Conservation (phyloP, 1,284 basidiomycete species). For the Retiboletus flavoniger region DNA sequence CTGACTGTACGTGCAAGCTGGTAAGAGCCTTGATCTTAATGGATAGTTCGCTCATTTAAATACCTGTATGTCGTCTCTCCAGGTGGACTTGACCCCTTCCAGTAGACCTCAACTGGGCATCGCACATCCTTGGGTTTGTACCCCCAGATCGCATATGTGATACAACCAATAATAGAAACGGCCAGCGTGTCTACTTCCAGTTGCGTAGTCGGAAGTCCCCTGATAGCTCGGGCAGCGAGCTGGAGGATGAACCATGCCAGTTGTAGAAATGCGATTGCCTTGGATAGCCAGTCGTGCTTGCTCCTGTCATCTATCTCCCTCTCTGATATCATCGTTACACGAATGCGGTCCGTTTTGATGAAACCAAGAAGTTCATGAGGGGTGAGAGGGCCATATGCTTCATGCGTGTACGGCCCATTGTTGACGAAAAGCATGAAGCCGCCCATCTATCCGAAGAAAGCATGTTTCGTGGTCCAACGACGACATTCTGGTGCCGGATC, state of each 20-base stretch:
- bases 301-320: not conserved
- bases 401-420: not conserved
- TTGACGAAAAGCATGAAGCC: not conserved
- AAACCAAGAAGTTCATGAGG: not conserved
- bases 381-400: not conserved
- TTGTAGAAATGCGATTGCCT: not conserved
- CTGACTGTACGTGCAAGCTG: not conserved
- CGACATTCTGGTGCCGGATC: not conserved
- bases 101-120: not conserved
- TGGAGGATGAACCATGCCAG: not conserved
- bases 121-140: not conserved
- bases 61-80: not conserved
- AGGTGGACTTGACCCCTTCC: not conserved
- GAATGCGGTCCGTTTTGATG: not conserved
- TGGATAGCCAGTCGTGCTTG: not conserved
- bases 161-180: not conserved
- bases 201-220: not conserved
- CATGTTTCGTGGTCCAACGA: not conserved
- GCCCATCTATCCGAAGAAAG: not conserved
- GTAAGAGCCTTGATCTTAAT: not conserved
- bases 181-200: not conserved
- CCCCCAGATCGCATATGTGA: not conserved
- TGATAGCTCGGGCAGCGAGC: not conserved
- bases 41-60: not conserved
- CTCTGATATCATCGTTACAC: not conserved